Conservation (phyloP, 306 rosid species). For the Luffa acutangula region DNA sequence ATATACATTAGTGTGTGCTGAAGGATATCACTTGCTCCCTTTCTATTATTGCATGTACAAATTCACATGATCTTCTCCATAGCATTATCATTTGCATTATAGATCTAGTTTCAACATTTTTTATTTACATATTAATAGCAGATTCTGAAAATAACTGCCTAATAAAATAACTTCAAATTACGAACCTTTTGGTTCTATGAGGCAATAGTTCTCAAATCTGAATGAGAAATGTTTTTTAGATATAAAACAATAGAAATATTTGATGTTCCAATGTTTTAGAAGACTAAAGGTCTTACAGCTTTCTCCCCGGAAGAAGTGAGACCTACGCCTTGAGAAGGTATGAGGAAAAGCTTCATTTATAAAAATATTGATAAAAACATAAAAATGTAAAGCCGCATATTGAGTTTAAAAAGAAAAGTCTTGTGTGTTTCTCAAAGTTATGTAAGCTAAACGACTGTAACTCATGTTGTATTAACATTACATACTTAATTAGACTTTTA, state of each 20-base stretch:
- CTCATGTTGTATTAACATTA: not conserved
- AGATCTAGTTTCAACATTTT: not conserved
- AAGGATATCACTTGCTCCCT: not conserved
- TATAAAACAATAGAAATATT: too few species aligned
- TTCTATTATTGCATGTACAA: not conserved
- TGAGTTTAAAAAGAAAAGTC: too few species aligned
- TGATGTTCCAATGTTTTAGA: too few species aligned
- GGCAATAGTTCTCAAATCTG: not conserved
- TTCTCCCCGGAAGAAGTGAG: too few species aligned
- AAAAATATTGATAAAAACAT: too few species aligned
- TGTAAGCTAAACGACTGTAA: not conserved
- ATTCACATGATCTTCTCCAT: not conserved
- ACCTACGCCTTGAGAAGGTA: too few species aligned
- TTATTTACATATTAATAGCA: not conserved
- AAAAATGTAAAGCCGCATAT: too few species aligned
- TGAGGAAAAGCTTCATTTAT: too few species aligned
- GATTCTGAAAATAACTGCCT: not conserved
- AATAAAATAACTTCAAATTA: not conserved
- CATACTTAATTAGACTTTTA: not conserved
- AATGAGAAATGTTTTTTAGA: too few species aligned
- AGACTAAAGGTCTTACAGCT: too few species aligned
- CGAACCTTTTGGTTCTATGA: not conserved
- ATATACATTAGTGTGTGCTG: not conserved
- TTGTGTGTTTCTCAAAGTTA: not conserved
- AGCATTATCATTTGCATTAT: not conserved